phyloP scores from a whole-genome alignment of 225 moss, liverwort and hornwort genomes.

The Antitrichia curtipendula region DNA sequence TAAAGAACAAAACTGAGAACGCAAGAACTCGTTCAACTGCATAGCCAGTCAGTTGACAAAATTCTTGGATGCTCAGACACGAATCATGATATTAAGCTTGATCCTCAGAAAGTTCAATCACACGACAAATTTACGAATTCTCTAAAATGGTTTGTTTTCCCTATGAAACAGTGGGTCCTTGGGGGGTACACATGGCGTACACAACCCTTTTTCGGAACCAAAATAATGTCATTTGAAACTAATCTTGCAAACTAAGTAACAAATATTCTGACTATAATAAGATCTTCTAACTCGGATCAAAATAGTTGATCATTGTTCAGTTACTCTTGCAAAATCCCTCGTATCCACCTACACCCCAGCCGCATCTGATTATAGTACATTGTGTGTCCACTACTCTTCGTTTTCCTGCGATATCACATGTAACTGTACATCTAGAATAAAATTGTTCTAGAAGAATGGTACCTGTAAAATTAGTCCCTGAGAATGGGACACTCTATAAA shows the following conservation, averaged over 20 bases:
- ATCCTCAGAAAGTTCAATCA: neutral
- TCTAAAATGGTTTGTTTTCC: neutral
- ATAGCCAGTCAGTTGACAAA: neutral
- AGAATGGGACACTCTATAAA: constrained; percentile 1
- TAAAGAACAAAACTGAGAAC: neutral
- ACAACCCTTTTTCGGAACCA: neutral
- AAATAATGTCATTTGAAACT: neutral
- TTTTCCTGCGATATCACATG: neutral
- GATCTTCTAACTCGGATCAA: neutral
- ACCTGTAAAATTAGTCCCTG: neutral
- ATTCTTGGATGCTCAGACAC: neutral
- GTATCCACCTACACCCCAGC: neutral
- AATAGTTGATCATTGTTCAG: neutral
- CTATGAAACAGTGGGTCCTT: neutral
- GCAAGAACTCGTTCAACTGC: neutral
- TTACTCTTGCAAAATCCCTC: neutral
- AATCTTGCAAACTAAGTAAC: neutral
- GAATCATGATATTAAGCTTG: neutral
- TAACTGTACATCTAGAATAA: neutral
- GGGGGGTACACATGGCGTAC: neutral
- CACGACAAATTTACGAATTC: neutral
- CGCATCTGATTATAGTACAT: constrained; percentile 1
- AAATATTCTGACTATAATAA: neutral
- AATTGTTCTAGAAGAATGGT: neutral
- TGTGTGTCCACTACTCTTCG: neutral